Base-by-base conservation (phyloP, 805 yeast species). In the Sungouiozyma ichnusensis region DNA sequence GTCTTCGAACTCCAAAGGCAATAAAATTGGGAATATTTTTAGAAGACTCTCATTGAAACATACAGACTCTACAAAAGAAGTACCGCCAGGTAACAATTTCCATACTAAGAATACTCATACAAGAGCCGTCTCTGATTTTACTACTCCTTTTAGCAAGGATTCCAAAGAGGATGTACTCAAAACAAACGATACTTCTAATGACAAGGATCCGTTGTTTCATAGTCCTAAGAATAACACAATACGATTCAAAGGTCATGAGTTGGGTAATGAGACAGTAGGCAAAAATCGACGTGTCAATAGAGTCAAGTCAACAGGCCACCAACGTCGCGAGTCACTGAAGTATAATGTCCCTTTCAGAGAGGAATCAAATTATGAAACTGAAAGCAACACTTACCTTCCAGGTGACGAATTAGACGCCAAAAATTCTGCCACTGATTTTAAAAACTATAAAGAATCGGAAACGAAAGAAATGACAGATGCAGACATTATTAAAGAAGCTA, bases 221-320 rank as follows among this genome's bases (percentile, higher is more conserved):
- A 11, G 11, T 24, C 11, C 29, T 24, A 6, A 24, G 6, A 24
- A 24, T 24, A 24, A 24, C 29, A 24, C 29, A 24, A 24, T 24
- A 6, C 6, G 29, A 11, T 24, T 24, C 11, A 24, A 24, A 24
- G 29, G 11, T 7, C 29, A 24, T 11, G 29, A 24, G 11, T 24
- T 24, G 11, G 9, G 9, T 11, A 24, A 24, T 7, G 29, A 24
- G 11, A 24, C 6, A 11, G 11, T 24, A 24, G 9, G 9, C 29
- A 24, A 24, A 11, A 24, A 24, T 11, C 29, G 11, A 11, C 29
- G 29, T 24, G 11, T 24, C 29, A 24, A 16, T 1, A 74, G 94
- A 52, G 92, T 94, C 3, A 85, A 81, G 55, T 81, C 94, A 15
- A 77, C 84, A 38, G 63, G 65, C 2, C 88, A 85, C 56, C 72